Conservation (phyloP, 805 yeast species). For the Yamadazyma laniorum region DNA sequence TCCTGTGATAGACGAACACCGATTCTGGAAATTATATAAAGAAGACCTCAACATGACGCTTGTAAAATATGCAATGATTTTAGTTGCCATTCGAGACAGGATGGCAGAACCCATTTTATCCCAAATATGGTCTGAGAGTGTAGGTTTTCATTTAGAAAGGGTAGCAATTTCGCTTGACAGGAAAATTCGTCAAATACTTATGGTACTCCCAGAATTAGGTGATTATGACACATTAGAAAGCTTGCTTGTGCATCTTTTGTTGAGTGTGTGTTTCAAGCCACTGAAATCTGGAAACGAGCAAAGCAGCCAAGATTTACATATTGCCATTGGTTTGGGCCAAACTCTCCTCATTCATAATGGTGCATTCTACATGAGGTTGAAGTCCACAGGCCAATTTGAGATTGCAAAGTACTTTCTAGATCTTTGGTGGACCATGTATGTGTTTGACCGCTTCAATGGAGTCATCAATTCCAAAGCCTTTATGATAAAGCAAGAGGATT, state of each 20-base stretch:
- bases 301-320: conserved; percentile 27
- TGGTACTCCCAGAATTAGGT: conserved; percentile 29
- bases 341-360: conserved; percentile 11
- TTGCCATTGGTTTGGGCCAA: conserved; percentile 19
- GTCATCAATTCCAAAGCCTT: conserved; percentile 25
- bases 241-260: conserved; percentile 20
- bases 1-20: conserved; percentile 28
- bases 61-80: conserved; percentile 25
- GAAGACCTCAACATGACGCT: conserved; percentile 20
- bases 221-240: conserved; percentile 28
- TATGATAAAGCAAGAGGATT: conserved; percentile 31
- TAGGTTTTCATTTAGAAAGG: not conserved
- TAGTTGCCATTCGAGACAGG: conserved; percentile 27
- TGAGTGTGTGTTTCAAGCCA: conserved; percentile 25
- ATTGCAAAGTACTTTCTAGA: conserved; percentile 18
- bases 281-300: conserved; percentile 30
- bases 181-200: conserved; percentile 32
- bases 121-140: not conserved
- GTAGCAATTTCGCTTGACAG: conserved; percentile 20
- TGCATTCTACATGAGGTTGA: conserved; percentile 5
- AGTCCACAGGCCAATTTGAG: not conserved
- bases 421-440: conserved; percentile 35
- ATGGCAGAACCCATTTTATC: conserved; percentile 23
- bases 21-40: conserved; percentile 28
- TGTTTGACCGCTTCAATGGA: conserved; percentile 33